phyloP scores from a whole-genome alignment of 2,329 filamentous ascomycete genomes.

The Trichoderma oligosporum region DNA sequence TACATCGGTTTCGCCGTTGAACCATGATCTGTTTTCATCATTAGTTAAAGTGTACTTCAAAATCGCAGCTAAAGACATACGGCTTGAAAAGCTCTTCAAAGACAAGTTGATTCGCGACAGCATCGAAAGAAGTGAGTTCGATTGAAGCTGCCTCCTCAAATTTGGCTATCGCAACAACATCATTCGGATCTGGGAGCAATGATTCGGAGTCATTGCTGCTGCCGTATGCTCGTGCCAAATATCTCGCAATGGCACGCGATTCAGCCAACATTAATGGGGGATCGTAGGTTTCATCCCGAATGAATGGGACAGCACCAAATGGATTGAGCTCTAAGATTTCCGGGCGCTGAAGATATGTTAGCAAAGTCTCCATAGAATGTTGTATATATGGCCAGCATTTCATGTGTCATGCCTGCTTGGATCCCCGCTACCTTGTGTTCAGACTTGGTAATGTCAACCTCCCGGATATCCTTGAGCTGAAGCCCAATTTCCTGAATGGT shows the following conservation, averaged over 20 bases:
- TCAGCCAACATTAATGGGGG: background rate
- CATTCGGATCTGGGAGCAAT: background rate
- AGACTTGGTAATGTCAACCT: slow-evolving; percentile 4
- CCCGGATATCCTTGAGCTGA: background rate
- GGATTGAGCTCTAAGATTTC: slow-evolving; percentile 1
- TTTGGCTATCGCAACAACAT: background rate
- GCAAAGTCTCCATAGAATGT: too few species aligned
- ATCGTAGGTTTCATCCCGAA: background rate
- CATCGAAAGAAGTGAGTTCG: slow-evolving; percentile 1
- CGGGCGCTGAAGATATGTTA: background rate
- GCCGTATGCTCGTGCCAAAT: background rate
- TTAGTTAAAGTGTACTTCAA: background rate
- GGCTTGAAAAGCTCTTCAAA: slow-evolving; percentile 1
- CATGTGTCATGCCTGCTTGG: too few species aligned
- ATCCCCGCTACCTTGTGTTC: background rate
- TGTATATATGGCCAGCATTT: too few species aligned
- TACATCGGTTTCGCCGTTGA: background rate
- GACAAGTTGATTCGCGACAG: background rate
- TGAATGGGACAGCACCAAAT: background rate
- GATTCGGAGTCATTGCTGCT: background rate
- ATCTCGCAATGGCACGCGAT: slow-evolving; percentile 3
- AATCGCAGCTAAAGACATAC: background rate
- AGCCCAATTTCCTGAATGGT: slow-evolving; percentile 1
- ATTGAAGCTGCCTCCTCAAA: slow-evolving; percentile 7
- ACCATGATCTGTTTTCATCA: background rate